phyloP scores from a whole-genome alignment of 2,329 filamentous ascomycete species.

The Stenocarpella maydis region DNA sequence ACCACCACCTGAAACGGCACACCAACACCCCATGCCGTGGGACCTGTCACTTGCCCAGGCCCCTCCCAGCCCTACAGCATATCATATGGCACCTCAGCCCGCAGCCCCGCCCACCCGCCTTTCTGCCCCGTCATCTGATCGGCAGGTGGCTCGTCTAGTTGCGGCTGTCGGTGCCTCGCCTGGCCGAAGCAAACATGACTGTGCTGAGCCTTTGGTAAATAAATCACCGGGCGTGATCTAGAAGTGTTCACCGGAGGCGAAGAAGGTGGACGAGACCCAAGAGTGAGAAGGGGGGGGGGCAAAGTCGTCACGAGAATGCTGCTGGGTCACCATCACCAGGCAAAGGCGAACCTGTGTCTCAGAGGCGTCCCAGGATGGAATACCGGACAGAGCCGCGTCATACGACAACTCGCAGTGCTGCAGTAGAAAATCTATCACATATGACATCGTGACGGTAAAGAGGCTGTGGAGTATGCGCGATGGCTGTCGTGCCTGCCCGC shows the following conservation, averaged over 20 bases:
- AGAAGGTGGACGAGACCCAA: neutral
- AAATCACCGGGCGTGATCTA: neutral
- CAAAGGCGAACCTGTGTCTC: neutral
- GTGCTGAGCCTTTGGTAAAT: neutral
- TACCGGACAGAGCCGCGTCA: neutral
- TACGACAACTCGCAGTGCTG: neutral
- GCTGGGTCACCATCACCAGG: too few species aligned
- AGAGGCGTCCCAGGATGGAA: neutral
- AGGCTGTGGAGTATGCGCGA: neutral
- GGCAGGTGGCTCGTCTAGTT: slow-evolving; percentile 5
- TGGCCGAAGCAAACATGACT: slow-evolving; percentile 1
- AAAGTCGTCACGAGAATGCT: too few species aligned
- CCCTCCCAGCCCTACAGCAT: slow-evolving; percentile 8
- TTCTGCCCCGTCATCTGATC: neutral
- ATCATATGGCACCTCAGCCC: too few species aligned
- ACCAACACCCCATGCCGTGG: neutral
- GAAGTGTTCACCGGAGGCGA: neutral
- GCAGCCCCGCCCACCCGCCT: too few species aligned
- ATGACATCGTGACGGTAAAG: neutral
- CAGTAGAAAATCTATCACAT: neutral
- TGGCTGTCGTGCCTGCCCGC: neutral
- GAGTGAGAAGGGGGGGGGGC: too few species aligned
- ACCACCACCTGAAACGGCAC: slow-evolving; percentile 21
- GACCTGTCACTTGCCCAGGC: neutral
- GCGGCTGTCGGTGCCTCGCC: neutral